Evolutionary conservation across 139 green algal species (phyloP).

Genomic region (Eudorina sp.): DNA sequence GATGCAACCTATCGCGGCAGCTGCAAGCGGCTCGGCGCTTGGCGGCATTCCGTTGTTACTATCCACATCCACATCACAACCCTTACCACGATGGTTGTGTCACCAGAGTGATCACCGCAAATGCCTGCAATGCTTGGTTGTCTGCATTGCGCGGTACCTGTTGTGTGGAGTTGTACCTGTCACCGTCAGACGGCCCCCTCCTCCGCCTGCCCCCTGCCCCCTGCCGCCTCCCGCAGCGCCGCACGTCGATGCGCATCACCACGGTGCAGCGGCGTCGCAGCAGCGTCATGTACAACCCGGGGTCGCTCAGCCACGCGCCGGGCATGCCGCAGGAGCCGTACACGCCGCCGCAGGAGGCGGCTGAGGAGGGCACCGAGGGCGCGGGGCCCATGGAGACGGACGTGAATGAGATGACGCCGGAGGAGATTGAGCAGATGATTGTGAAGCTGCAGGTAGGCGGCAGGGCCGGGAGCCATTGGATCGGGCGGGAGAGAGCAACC

Average conservation of each 20-base stretch:
- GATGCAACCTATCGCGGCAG: no score
- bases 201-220: background rate
- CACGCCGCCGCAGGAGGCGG: conserved; percentile 46
- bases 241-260: conserved; percentile 49
- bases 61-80: no score
- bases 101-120: no score
- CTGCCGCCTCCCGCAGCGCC: conserved; percentile 8
- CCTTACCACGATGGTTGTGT: no score
- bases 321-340: background rate
- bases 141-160: no score
- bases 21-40: no score
- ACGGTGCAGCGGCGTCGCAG: conserved; percentile 41
- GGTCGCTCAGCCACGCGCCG: conserved; percentile 10
- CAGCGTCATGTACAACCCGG: conserved; percentile 50
- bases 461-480: no score
- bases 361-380: conserved; percentile 1
- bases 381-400: conserved; percentile 38
- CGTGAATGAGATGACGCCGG: conserved; percentile 53
- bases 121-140: no score
- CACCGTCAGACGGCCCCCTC: no score
- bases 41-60: no score
- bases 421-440: conserved; percentile 60
- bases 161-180: no score
- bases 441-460: conserved; percentile 52
- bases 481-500: no score